phyloP scores from a whole-genome alignment of 345 rosid species.

The Populus euphratica region DNA sequence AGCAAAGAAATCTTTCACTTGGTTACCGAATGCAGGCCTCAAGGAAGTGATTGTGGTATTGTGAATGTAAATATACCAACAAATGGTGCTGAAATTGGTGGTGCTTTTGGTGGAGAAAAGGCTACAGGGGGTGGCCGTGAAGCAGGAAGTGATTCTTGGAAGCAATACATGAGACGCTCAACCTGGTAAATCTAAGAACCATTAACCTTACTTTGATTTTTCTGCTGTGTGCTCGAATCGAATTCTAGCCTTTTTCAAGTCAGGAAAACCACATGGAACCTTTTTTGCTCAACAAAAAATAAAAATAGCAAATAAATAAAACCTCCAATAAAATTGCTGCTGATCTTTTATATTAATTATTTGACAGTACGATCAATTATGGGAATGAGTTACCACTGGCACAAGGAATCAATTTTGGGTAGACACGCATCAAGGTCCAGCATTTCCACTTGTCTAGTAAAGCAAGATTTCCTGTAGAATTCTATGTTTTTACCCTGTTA shows the following conservation, averaged over 20 bases:
- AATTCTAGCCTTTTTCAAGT: not conserved
- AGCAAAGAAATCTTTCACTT: not conserved
- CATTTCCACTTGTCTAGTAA: not conserved
- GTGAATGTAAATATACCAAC: constrained; percentile 96
- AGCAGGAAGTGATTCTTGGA: constrained; percentile 99
- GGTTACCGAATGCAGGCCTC: constrained; percentile 49
- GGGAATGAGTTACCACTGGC: constrained; percentile 92
- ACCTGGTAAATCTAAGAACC: constrained; percentile 58
- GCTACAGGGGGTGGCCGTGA: constrained; percentile 98
- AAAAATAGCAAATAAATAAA: not conserved
- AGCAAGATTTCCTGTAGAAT: not conserved
- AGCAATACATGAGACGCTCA: constrained; percentile 96
- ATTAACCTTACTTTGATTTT: not conserved
- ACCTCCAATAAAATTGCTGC: not conserved
- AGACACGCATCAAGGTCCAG: constrained; percentile 9
- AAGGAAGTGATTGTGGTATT: constrained; percentile 91
- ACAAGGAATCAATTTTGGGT: constrained; percentile 95
- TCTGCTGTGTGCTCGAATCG: not conserved
- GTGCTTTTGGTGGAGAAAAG: constrained; percentile 95
- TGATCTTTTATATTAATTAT: constrained; percentile 4
- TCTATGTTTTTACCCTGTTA: not conserved
- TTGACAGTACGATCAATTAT: constrained; percentile 80
- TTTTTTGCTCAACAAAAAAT: not conserved
- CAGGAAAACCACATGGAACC: not conserved
- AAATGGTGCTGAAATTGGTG: constrained; percentile 98